A percentile compares a stretch with the other conserved stretches of the same genome.
phyloP scores from a whole-genome alignment of 116 monocot genomes.

The Cymodocea nodosa region DNA sequence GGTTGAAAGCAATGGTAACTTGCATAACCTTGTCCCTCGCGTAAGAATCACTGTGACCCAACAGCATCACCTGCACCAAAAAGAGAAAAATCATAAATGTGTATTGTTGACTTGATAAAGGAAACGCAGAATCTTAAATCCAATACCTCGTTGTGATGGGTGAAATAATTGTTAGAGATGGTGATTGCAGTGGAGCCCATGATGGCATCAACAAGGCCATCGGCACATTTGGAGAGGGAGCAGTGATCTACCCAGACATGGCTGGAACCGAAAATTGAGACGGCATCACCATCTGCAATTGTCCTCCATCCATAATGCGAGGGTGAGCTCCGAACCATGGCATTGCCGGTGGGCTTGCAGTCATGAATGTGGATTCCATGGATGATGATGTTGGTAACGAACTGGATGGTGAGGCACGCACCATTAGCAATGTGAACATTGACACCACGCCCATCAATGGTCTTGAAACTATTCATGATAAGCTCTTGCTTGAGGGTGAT shows the following conservation, averaged over 20 bases:
- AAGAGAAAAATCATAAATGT: not conserved
- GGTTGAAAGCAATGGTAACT: slow-evolving; percentile 75
- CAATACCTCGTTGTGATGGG: slow-evolving; percentile 71
- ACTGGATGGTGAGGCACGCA: slow-evolving; percentile 73
- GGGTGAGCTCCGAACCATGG: slow-evolving; percentile 84
- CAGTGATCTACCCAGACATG: slow-evolving; percentile 90
- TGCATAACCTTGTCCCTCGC: slow-evolving; percentile 60
- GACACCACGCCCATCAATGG: slow-evolving; percentile 76
- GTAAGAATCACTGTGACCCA: slow-evolving; percentile 64
- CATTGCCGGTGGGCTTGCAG: slow-evolving; percentile 85
- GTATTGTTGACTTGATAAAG: not conserved
- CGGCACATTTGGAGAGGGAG: slow-evolving; percentile 79
- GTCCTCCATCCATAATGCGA: slow-evolving; percentile 78
- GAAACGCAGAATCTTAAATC: slow-evolving; percentile 2
- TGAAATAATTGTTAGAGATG: slow-evolving; percentile 87
- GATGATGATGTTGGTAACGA: slow-evolving; percentile 65
- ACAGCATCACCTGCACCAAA: slow-evolving; percentile 15
- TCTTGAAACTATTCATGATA: slow-evolving; percentile 92
- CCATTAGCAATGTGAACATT: slow-evolving; percentile 78
- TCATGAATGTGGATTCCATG: slow-evolving; percentile 76
- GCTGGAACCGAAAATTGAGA: slow-evolving; percentile 76
- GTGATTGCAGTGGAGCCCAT: slow-evolving; percentile 93
- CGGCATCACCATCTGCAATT: slow-evolving; percentile 74
- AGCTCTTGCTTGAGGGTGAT: slow-evolving; percentile 75
- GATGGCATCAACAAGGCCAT: slow-evolving; percentile 79